Base-by-base conservation (phyloP, 345 rosid species). In the Dovyalis caffra region DNA sequence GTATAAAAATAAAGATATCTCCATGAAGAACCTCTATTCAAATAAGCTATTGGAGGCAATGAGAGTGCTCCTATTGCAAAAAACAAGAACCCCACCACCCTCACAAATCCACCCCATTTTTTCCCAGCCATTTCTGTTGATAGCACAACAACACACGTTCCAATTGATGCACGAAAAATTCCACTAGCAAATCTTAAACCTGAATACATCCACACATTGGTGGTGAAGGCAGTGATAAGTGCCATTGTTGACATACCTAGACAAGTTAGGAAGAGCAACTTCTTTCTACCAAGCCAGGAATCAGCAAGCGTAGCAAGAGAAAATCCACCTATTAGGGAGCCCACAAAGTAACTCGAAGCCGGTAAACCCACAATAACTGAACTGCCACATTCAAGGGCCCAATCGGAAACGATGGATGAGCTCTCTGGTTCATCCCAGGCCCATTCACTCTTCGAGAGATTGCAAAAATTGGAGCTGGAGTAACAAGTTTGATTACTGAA, bases 21-120 rank as follows among this genome's bases (percentile, higher is more conserved):
- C 95, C 91, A 89, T 34, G 37, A 7, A 31, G 76, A 74, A 49
- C 73, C 69, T 63, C 72, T 76, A 12, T 77, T 81, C 20, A 78
- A 5, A 25, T 81, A 84, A 18, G 87, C 88, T 20, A 89, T 77
- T 37, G 66, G 78, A 1, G 95, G 90, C 29, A 87, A 71, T 0
- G 95, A 84, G 56, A 91, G 60, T 49, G 84, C 77, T 21, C 93
- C 95, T 58, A 86, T 33, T 4, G 89, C 79, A 56, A 83, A 87
- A 40, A 80, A 73, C 25, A 85, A 74, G 68, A 86, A 84, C 8
- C 87, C 91, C 26, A 84, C 65, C 69, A 84, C 75, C 1, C 89
- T 84, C 2, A 85, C 81, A 64, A 78, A 73, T 1, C 87, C 91
- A 8, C 92, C 79, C 88, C 86, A 87, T 38, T 20, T 73, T 1